These are phyloP conservation scores for Tolypocladium sp. DNA, from an alignment of 2,329 filamentous ascomycete species.

Conservation along the genomic window DNA sequence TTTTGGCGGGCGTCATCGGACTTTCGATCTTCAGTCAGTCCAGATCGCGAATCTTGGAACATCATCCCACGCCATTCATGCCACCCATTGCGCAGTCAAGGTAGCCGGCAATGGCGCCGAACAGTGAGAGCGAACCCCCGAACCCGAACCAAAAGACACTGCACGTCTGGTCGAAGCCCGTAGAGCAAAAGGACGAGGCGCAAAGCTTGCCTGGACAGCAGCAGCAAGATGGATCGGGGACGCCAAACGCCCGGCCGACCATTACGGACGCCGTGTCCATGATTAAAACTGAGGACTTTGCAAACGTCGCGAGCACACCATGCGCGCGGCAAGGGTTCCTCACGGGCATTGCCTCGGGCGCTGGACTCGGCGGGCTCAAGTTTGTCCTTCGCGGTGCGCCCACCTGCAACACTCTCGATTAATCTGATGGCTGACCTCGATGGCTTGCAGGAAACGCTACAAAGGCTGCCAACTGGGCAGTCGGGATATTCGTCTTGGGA, in stretches of 20 bases:
- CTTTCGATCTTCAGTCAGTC: neutral
- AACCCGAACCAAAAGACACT: conserved; percentile 19
- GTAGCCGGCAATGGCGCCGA: conserved; percentile 27
- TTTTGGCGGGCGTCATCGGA: neutral
- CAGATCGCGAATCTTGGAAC: neutral
- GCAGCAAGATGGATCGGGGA: conserved; percentile 6
- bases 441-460: conserved; percentile 17
- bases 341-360: conserved; percentile 72
- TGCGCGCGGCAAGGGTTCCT: conserved; percentile 79
- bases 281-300: conserved; percentile 60
- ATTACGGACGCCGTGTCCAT: conserved; percentile 53
- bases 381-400: conserved; percentile 65
- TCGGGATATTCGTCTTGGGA: conserved; percentile 62
- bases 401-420: neutral
- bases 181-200: conserved; percentile 13
- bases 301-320: conserved; percentile 66
- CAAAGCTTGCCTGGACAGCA: conserved; percentile 6
- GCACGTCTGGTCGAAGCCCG: conserved; percentile 26
- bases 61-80: conserved; percentile 1
- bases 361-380: conserved; percentile 63
- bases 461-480: conserved; percentile 74
- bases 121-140: conserved; percentile 15
- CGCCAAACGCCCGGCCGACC: conserved; percentile 24
- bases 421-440: neutral
- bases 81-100: conserved; percentile 5